Evolutionary conservation across 1,139 yeast species (phyloP), one percentile per base, ranked within the genome.

Genomic region (Williopsis jadinii): DNA sequence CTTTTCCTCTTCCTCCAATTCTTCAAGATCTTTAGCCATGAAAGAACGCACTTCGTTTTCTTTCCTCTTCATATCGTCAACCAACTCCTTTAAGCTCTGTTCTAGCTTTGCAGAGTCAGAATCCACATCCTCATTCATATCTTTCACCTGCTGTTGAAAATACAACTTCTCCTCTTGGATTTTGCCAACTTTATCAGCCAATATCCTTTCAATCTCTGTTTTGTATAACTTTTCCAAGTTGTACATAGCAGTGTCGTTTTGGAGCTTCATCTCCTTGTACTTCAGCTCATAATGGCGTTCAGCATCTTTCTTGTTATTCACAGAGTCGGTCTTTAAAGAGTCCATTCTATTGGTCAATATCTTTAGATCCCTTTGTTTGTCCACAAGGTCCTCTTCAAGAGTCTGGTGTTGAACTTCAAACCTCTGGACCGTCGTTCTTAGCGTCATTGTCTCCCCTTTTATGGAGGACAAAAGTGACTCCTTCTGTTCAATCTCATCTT

Each of bases 271-370:
- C 43, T 67, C 62, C 37, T 66, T 58, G 30, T 61, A 47, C 36
- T 67, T 60, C 30, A 68, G 47, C 24, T 66, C 66, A 46, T 58
- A 65, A 32, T 67, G 67, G 32, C 61, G 55, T n/a, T 60, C 56
- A 36, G 72, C 48, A 31, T 64, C 59, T 34, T 48, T 36, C 47
- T 67, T 68, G 2, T 61, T 64, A 2, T 66, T 54, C 36, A 61
- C 61, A 34, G 58, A 61, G 10, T 55, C 45, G 15, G 54, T 52
- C 39, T 64, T 68, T 9, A 39, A 13, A 2, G 30, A 9, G 12
- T 67, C 68, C 9, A 71, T 49, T 41, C 69, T 72, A 53, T 66
- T 68, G 42, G 66, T 57, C 35, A 70, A 68, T 28, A 64, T 62
- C 41, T 61, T 63, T 5, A 58, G 36, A 36, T 56, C 51, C 41